Evolutionary conservation across 2,329 filamentous ascomycete species (phyloP), one percentile per base, ranked within the genome.

Genomic region (Verticillium zaregamsianum): DNA sequence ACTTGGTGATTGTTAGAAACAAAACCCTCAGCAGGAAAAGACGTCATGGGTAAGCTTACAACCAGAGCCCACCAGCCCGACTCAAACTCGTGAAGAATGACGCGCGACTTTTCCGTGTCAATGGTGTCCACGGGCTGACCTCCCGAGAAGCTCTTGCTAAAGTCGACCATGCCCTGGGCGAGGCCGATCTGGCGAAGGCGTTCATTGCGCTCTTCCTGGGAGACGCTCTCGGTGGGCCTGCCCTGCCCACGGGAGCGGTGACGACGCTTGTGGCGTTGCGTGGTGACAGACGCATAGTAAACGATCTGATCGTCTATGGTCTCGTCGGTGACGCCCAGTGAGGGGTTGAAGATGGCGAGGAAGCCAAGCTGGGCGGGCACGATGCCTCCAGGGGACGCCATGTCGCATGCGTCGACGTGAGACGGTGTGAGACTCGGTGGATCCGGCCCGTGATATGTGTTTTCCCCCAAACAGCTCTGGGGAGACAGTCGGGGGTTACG

Each of bases 141-240:
- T 64, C 86, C 84, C 2, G 93, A 90, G 76, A 99, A 99, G 69
- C 88, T 93, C 72, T 88, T 90, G 69, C 91, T 91, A 78, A 99
- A 99, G 73, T 89, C 91, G 63, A 96, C 90, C 90, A 98, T 97
- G 72, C 93, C 95, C 79, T 99, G 95, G 49, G 95, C 95, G 65
- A 99, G 86, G 40, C 95, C 95, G 72, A 99, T 93, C 80, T 97
- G 93, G 66, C 95, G 86, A 69, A 98, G 80, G 68, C 89, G 90
- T 78, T 96, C 91, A 75, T 98, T 95, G 71, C 88, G 86, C 70
- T 93, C 87, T 66, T 91, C 87, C 57, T 84, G 77, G 2, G 81
- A 81, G 32, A 83, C 66, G 59, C 73, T 72, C 35, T 80, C 77
- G 14, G 75, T 79, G 1, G 79, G 77, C 20, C 76, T 75, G 32